Evolutionary conservation across 345 rosid genomes (phyloP).

Genomic region (thale cress (Arabidopsis thaliana)): TAIR10.1 NC_003075.7:11766501-11767000

Average conservation of each 20-base stretch:
- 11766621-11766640: constrained; percentile 63
- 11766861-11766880: constrained; percentile 87
- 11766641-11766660: constrained; percentile 71
- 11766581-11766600: constrained; percentile 77
- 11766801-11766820: constrained; percentile 95
- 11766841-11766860: constrained; percentile 85
- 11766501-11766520: constrained; percentile 84
- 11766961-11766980: constrained; percentile 61
- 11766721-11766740: not conserved
- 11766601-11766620: constrained; percentile 86
- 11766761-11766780: not conserved
- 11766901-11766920: constrained; percentile 83
- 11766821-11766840: constrained; percentile 82
- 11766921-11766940: constrained; percentile 73
- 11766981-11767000: constrained; percentile 53
- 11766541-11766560: constrained; percentile 74
- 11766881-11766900: constrained; percentile 91
- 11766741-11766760: not conserved
- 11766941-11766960: constrained; percentile 77
- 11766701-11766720: constrained; percentile 4
- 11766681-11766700: constrained; percentile 54
- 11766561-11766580: constrained; percentile 67
- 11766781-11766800: not conserved
- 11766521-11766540: constrained; percentile 77
- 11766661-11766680: constrained; percentile 70